Evolutionary conservation across 2,329 filamentous ascomycete species (phyloP).

Genomic region (Hysterium pulicare): DNA sequence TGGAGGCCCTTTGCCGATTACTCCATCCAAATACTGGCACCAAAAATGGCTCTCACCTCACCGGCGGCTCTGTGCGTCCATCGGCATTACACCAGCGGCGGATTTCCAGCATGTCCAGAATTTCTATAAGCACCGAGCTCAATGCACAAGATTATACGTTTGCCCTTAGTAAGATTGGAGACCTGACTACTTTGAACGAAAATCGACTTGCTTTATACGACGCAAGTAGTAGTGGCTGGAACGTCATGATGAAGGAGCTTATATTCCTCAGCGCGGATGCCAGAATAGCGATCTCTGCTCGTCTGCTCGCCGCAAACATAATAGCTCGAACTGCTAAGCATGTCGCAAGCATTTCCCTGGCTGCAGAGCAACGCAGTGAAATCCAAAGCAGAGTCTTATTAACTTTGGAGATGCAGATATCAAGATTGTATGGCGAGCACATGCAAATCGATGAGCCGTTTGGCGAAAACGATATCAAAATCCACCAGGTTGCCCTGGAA

Average conservation of each 20-base stretch:
- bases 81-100: conserved; percentile 35
- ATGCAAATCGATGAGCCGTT: conserved; percentile 55
- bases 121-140: conserved; percentile 37
- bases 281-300: conserved; percentile 40
- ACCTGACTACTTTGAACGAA: conserved; percentile 45
- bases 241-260: conserved; percentile 57
- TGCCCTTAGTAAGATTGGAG: conserved; percentile 47
- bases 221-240: conserved; percentile 72
- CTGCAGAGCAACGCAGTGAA: conserved; percentile 44
- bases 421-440: conserved; percentile 54
- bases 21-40: conserved; percentile 44
- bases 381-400: conserved; percentile 72
- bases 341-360: conserved; percentile 51
- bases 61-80: conserved; percentile 19
- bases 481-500: conserved; percentile 77
- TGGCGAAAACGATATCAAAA: conserved; percentile 67
- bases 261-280: conserved; percentile 45
- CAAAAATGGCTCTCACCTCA: conserved; percentile 22
- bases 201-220: conserved; percentile 64
- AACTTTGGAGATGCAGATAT: conserved; percentile 61
- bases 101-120: conserved; percentile 43
- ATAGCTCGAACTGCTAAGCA: conserved; percentile 47
- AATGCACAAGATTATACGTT: conserved; percentile 46
- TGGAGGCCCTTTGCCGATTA: conserved; percentile 71
- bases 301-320: conserved; percentile 49